phyloP scores from a whole-genome alignment of 2,329 filamentous ascomycete genomes.

The Gyromitra esculenta region DNA sequence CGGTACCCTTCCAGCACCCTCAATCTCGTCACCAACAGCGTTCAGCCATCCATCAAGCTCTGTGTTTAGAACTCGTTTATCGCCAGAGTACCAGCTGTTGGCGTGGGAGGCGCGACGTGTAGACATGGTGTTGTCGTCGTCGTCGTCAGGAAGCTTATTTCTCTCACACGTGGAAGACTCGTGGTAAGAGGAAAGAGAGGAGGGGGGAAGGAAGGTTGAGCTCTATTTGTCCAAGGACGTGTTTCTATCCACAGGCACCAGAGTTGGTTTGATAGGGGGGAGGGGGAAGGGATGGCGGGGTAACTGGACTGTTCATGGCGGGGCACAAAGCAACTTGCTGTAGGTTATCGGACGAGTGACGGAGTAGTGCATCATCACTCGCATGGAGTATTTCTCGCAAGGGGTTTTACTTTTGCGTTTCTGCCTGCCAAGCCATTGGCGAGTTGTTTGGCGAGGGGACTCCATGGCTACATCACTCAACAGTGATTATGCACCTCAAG shows the following conservation, averaged over 20 bases:
- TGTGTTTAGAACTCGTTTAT: constrained; percentile 68
- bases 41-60: constrained; percentile 82
- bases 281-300: constrained; percentile 30
- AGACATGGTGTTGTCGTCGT: constrained; percentile 56
- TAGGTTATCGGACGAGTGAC: constrained; percentile 22
- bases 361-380: constrained; percentile 15
- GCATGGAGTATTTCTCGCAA: constrained; percentile 6
- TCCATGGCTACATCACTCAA: neutral
- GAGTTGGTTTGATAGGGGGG: neutral
- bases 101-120: constrained; percentile 76
- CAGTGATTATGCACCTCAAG: constrained; percentile 18
- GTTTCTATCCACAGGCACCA: neutral
- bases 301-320: constrained; percentile 33
- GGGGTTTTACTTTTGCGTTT: constrained; percentile 5
- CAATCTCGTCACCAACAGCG: constrained; percentile 65
- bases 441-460: neutral
- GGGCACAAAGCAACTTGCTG: constrained; percentile 25
- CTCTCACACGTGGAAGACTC: constrained; percentile 9
- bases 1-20: constrained; percentile 66
- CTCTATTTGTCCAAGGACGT: neutral
- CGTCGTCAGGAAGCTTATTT: neutral
- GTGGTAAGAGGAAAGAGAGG: constrained; percentile 1
- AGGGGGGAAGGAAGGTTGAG: neutral
- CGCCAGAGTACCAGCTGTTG: constrained; percentile 83
- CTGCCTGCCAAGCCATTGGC: constrained; percentile 20